Percentiles rank a stretch among this genome's conserved stretches.
phyloP scores from a whole-genome alignment of 768 basidiomycete species.

The Amanita fuliginea region DNA sequence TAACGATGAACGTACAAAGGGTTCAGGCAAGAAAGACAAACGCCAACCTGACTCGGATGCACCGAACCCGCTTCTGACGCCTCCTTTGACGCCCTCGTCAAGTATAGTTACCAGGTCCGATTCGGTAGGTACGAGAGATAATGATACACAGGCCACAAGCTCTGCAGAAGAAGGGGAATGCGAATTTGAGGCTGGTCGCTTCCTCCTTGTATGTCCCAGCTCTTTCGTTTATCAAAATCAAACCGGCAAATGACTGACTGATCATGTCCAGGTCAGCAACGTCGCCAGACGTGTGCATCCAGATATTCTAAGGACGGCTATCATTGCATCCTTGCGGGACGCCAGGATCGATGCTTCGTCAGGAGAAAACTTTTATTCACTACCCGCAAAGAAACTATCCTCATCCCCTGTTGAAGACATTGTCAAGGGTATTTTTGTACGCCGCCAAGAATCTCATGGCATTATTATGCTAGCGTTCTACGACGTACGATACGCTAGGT shows the following conservation, averaged over 20 bases:
- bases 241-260: too few relatives aligned
- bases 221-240: not conserved
- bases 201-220: not conserved
- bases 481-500: conserved; percentile 44
- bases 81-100: conserved; percentile 63
- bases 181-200: conserved; percentile 1
- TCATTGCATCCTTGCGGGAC: conserved; percentile 8
- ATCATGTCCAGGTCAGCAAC: conserved; percentile 21
- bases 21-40: conserved; percentile 16
- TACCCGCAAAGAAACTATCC: not conserved
- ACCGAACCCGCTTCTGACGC: conserved; percentile 39
- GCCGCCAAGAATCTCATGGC: conserved; percentile 38
- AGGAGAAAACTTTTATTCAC: not conserved
- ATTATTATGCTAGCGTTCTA: conserved; percentile 49
- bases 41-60: conserved; percentile 25
- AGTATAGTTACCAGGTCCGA: conserved; percentile 25
- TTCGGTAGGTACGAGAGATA: conserved; percentile 6
- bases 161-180: conserved; percentile 12
- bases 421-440: conserved; percentile 48
- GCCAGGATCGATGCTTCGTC: not conserved
- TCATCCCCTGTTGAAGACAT: conserved; percentile 1
- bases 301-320: conserved; percentile 16
- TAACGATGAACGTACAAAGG: conserved; percentile 10
- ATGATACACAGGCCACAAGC: conserved; percentile 11
- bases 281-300: conserved; percentile 19